A percentile compares a stretch with the other conserved stretches of the same genome.
Evolutionary conservation across 2,329 filamentous ascomycete genomes (phyloP).

Genomic region (Taxawa tesnikishii): DNA sequence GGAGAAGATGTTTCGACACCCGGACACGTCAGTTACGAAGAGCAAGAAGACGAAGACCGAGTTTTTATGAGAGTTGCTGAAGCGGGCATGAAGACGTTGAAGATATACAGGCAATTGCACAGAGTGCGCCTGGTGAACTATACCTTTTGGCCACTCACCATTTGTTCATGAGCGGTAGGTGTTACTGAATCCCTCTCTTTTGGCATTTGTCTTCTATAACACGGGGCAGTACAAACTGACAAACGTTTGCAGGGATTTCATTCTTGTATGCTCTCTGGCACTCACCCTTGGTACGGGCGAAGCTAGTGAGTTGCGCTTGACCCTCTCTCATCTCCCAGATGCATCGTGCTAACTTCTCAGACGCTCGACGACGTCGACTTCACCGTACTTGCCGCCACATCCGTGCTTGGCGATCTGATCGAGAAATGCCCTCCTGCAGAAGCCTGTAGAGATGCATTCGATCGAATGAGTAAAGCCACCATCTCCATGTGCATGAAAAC

Average conservation of each 20-base stretch:
- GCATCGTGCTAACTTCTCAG: conserved; percentile 17
- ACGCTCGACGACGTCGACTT: conserved; percentile 96
- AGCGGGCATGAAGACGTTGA: conserved; percentile 83
- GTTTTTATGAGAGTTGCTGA: conserved; percentile 93
- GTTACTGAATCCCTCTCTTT: too few relatives aligned
- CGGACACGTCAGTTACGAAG: conserved; percentile 42
- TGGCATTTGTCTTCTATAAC: conserved; percentile 2
- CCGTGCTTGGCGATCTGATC: conserved; percentile 80
- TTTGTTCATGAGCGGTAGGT: conserved; percentile 83
- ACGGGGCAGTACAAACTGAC: background rate
- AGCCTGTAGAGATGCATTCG: conserved; percentile 87
- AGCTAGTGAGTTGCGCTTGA: conserved; percentile 50
- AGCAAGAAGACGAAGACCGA: conserved; percentile 71
- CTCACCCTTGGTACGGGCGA: conserved; percentile 73
- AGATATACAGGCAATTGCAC: conserved; percentile 82
- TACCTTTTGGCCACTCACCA: conserved; percentile 93
- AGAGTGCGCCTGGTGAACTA: conserved; percentile 85
- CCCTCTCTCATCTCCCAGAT: background rate
- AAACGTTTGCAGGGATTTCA: conserved; percentile 51
- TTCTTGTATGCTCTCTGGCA: conserved; percentile 98
- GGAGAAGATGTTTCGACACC: conserved; percentile 47
- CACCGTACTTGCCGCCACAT: conserved; percentile 84
- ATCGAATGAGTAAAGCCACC: conserved; percentile 87
- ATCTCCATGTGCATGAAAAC: conserved; percentile 89
- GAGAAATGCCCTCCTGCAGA: conserved; percentile 93